Conservation (phyloP, 148 eudicot genomes). For the Rhododendron ovatum region DNA sequence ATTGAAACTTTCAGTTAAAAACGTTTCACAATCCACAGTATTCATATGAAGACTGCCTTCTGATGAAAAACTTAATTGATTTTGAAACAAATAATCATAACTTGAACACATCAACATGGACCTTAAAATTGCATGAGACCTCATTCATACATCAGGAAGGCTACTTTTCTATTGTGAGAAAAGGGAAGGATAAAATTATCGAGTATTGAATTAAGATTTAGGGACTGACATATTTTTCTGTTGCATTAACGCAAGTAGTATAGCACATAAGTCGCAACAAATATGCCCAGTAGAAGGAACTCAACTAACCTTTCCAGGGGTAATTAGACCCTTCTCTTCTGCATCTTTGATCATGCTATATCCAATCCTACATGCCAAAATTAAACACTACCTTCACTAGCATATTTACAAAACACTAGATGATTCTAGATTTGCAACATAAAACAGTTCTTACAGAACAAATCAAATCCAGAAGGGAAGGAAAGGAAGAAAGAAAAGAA, state of each 20-base stretch:
- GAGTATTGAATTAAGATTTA: neutral
- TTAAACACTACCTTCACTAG: neutral
- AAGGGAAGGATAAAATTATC: neutral
- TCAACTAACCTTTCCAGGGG: conserved; percentile 60
- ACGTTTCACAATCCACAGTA: neutral
- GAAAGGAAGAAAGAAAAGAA: neutral
- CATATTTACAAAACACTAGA: neutral
- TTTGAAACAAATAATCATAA: neutral
- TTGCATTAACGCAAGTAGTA: neutral
- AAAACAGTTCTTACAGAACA: neutral
- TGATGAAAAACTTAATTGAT: neutral
- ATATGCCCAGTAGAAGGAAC: neutral
- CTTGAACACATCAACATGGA: neutral
- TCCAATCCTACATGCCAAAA: conserved; percentile 48
- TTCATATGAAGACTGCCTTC: neutral
- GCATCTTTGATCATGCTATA: conserved; percentile 75
- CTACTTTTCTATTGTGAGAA: neutral
- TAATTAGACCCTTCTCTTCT: conserved; percentile 73
- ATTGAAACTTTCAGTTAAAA: neutral
- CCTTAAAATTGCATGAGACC: neutral
- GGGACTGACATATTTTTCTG: neutral
- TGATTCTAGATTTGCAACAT: neutral
- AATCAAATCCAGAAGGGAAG: neutral
- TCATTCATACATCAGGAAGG: neutral
- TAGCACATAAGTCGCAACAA: neutral